Evolutionary conservation across 2,329 filamentous ascomycete species (phyloP).

Genomic region (Colletotrichum sp.): DNA sequence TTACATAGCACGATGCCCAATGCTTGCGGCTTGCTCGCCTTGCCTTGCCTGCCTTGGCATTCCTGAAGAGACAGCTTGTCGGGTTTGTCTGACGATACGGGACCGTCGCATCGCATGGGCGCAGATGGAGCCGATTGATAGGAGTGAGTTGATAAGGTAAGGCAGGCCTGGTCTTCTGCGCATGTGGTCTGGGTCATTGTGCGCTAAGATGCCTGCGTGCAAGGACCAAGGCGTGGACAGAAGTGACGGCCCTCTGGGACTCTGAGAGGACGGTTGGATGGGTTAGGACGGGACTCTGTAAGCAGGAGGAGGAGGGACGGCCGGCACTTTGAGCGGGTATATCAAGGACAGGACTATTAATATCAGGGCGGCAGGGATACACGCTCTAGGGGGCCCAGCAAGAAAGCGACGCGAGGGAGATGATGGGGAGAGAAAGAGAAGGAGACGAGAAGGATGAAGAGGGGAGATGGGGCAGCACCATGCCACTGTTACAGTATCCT

Average conservation of each 20-base stretch:
- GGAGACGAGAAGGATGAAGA: not conserved
- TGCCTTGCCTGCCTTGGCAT: not conserved
- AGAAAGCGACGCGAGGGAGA: constrained; percentile 1
- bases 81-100: constrained; percentile 9
- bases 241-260: not conserved
- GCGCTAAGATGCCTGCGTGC: constrained; percentile 3
- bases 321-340: constrained; percentile 19
- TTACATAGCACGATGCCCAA: not conserved
- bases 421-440: not conserved
- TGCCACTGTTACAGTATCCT: not conserved
- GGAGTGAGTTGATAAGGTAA: not conserved
- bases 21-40: not conserved
- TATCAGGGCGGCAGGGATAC: constrained; percentile 7
- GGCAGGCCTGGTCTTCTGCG: not conserved
- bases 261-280: not conserved
- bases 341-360: constrained; percentile 10
- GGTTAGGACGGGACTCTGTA: not conserved
- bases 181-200: not conserved
- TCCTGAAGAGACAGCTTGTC: not conserved
- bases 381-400: not conserved
- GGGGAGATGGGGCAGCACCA: not conserved
- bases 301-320: not conserved
- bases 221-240: not conserved
- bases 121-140: not conserved
- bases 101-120: not conserved